Evolutionary conservation across 768 basidiomycete species (phyloP).

Genomic region (Calocybe indica): DNA sequence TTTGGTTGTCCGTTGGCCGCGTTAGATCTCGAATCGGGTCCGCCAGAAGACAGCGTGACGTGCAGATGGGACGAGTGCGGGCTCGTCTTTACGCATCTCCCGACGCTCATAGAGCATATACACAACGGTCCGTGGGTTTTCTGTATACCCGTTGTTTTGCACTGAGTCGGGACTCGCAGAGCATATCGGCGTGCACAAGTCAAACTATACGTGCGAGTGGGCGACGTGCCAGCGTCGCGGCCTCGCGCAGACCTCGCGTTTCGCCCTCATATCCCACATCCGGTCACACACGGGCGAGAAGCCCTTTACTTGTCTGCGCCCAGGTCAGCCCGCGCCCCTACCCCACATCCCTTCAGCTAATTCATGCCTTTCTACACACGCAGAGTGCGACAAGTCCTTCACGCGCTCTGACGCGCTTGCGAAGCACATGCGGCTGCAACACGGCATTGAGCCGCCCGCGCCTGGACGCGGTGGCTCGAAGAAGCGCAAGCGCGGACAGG

Average conservation of each 20-base stretch:
- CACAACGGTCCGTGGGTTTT: constrained; percentile 55
- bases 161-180: constrained; percentile 31
- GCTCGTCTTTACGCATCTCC: constrained; percentile 63
- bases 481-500: constrained; percentile 60
- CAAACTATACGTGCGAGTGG: constrained; percentile 90
- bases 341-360: constrained; percentile 2
- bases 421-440: constrained; percentile 89
- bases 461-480: constrained; percentile 66
- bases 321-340: constrained; percentile 46
- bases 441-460: constrained; percentile 69
- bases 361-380: constrained; percentile 2
- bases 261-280: constrained; percentile 86
- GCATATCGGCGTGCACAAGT: constrained; percentile 80
- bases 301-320: constrained; percentile 76
- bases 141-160: neutral
- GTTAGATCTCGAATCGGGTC: too few species aligned
- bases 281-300: constrained; percentile 94
- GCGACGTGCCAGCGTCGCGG: constrained; percentile 73
- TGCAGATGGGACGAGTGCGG: constrained; percentile 87
- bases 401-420: constrained; percentile 91
- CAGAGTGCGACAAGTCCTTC: constrained; percentile 94
- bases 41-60: constrained; percentile 51
- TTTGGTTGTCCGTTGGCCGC: too few species aligned
- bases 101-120: constrained; percentile 76
- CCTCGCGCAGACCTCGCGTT: constrained; percentile 80